Base-by-base conservation (phyloP, 352 stramenopile genomes). In the Pythium aristosporum region DNA sequence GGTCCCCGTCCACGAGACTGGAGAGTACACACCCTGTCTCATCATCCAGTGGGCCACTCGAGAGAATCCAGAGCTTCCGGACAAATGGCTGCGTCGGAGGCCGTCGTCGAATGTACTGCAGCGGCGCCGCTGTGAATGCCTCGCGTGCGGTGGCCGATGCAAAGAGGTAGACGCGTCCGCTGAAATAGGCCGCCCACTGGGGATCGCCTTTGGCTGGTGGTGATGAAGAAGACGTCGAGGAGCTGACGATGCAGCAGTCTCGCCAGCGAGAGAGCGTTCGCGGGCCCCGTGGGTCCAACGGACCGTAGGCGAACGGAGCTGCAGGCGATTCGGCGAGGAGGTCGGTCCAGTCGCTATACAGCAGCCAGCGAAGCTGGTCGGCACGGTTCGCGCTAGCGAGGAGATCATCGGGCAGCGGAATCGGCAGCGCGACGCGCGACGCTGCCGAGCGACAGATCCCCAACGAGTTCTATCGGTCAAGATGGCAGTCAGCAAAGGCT, bases 321-420 rank as follows among this genome's bases (percentile, higher is more conserved):
- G 41, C 67, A 55, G 59, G 12, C 58, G 67, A 54, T 5, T 46
- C 48, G 18, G 69, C 49, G 36, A 73, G 30, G 34, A 75, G 34
- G 15, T 72, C 51, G 12, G 59, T 65, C 82, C 80, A 91, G 44
- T 89, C 73, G 51, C 77, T 74, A 50, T 86, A 77, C 3, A 92
- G 58, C 10, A 92, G 59, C 77, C 81, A 92, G 5, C 70, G 75
- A 2, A 91, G 30, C 46, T 89, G 81, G 3, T 89, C 78, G 32
- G 62, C 67, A 13, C 80, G 80, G 30, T 28, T 74, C 5, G 46
- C 65, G 41, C n/a, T 44, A 1, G 39, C 20, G 11, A 39, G 71
- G n/a, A 81, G 16, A 12, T 82, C 75, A 5, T 82, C 74, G 1
- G 81, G 77, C 4, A 91, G 58, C 2, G 52, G 12, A 13, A 89